Base-by-base conservation (phyloP, 257 asterid species). In the Ilex aquifolium region DNA sequence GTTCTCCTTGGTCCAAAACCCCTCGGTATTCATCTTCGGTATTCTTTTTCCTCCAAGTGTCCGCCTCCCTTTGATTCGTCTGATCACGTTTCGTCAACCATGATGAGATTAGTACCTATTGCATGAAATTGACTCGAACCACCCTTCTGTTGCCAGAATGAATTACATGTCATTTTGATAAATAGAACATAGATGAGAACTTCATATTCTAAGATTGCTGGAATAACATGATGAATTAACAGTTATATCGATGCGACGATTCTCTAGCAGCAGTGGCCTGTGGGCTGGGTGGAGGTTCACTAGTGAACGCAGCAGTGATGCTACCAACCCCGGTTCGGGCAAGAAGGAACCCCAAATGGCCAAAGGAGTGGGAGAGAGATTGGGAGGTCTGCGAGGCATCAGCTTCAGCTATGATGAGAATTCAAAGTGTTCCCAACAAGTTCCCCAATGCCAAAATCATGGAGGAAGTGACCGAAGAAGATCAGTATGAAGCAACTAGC, bases 231-330 rank as follows among this genome's bases (percentile, higher is more conserved):
- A 31, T 59, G 17, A 21, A 51, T 12, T 10, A n/a, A 7, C 75
- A 83, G 87, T 11, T 78, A 39, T 63, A 63, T 51, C 8, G 59
- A 62, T 77, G 79, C 63, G 82, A 75, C 49, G 85, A 79, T 73
- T 63, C 88, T 64, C 53, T 73, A 15, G 82, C 84, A 32, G 84
- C 78, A 10, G 67, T 68, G 21, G 79, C 84, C 3, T 79, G 86
- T 67, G 88, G 91, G 29, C 68, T 84, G 32, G 88, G 91, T 10
- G 88, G 88, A 17, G 91, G 91, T n/a, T 84, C 88, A 13, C 74
- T 84, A 0, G 70, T 81, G 30, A 84, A 84, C 54, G 88, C 84
- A 44, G 86, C 84, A 60, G 86, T 81, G 56, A 72, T 81, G 77
- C 0, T 77, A 44, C 76, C 79, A 2, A 55, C 88, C 9, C 59